Conservation (phyloP, 352 stramenopile species). For the Globisporangium takayamanum region DNA sequence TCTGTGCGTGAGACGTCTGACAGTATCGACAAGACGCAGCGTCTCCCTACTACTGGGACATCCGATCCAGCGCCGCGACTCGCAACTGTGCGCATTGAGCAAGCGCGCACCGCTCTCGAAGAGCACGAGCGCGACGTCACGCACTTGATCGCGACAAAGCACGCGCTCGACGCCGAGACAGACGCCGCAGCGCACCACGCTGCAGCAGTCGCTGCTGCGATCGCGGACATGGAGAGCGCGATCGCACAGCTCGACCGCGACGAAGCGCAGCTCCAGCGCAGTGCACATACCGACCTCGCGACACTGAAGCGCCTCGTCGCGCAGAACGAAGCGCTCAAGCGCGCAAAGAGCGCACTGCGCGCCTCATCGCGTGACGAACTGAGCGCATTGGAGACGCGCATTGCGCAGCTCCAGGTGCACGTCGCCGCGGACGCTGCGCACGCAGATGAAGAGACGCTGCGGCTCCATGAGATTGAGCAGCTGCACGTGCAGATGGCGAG, state of each 20-base stretch:
- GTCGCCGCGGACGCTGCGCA: slow-evolving; percentile 23
- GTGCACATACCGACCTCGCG: slow-evolving; percentile 18
- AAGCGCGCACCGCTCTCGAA: slow-evolving; percentile 19
- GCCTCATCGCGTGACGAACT: slow-evolving; percentile 36
- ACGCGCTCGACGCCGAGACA: slow-evolving; percentile 23
- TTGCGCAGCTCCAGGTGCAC: slow-evolving; percentile 39
- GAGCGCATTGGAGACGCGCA: slow-evolving; percentile 23
- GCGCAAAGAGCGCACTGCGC: slow-evolving; percentile 40
- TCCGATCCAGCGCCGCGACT: not conserved
- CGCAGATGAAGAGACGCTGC: slow-evolving; percentile 38
- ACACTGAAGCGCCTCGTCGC: slow-evolving; percentile 31
- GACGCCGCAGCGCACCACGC: slow-evolving; percentile 21
- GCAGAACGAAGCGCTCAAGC: slow-evolving; percentile 53
- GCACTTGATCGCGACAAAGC: slow-evolving; percentile 43
- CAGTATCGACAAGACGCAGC: not conserved
- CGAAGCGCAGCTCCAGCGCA: slow-evolving; percentile 19
- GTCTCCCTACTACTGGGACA: not conserved
- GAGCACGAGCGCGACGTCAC: slow-evolving; percentile 28
- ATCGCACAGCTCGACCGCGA: slow-evolving; percentile 28
- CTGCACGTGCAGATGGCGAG: slow-evolving; percentile 57
- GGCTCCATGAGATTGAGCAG: slow-evolving; percentile 51
- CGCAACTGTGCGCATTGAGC: slow-evolving; percentile 5
- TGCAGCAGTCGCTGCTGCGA: slow-evolving; percentile 20
- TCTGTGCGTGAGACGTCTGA: slow-evolving; percentile 22
- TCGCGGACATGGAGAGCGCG: slow-evolving; percentile 35